Percentiles rank a stretch among this genome's conserved stretches.
phyloP scores from a whole-genome alignment of 2,329 filamentous ascomycete species.

The Pseudocercospora cruenta region DNA sequence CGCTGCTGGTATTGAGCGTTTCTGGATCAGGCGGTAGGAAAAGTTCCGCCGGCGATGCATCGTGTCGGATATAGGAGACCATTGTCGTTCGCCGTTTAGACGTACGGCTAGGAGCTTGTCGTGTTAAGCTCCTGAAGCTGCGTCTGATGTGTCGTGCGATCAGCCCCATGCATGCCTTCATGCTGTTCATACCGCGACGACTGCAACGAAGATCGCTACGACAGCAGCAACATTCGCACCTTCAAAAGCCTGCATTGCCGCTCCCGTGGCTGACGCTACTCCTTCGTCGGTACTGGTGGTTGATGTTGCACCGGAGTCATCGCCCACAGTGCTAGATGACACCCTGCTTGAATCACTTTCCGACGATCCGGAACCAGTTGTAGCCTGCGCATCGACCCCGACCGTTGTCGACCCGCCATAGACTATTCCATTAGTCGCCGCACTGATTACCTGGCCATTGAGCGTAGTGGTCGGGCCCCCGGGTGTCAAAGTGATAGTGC shows the following conservation, averaged over 20 bases:
- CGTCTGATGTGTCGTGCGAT: not conserved
- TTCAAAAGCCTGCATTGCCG: conserved; percentile 6
- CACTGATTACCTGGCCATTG: conserved; percentile 25
- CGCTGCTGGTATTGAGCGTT: not conserved
- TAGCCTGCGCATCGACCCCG: conserved; percentile 5
- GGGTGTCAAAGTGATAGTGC: conserved; percentile 20
- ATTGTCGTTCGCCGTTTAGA: not conserved
- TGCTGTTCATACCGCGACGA: conserved; percentile 5
- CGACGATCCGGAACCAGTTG: not conserved
- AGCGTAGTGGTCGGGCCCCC: conserved; percentile 21
- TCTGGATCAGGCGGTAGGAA: not conserved
- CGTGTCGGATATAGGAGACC: not conserved
- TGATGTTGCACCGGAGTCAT: not conserved
- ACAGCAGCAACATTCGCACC: conserved; percentile 10
- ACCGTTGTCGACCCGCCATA: conserved; percentile 10
- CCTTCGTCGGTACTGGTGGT: not conserved
- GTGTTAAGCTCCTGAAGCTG: not conserved
- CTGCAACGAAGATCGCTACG: conserved; percentile 4
- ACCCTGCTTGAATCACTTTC: not conserved
- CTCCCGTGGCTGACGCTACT: not conserved
- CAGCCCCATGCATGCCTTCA: not conserved
- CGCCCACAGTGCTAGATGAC: not conserved
- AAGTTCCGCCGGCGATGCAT: not conserved
- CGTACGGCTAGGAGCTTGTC: not conserved
- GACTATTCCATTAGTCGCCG: conserved; percentile 16